phyloP scores from a whole-genome alignment of 2,329 filamentous ascomycete genomes.

The Rhynchosporium agropyri region DNA sequence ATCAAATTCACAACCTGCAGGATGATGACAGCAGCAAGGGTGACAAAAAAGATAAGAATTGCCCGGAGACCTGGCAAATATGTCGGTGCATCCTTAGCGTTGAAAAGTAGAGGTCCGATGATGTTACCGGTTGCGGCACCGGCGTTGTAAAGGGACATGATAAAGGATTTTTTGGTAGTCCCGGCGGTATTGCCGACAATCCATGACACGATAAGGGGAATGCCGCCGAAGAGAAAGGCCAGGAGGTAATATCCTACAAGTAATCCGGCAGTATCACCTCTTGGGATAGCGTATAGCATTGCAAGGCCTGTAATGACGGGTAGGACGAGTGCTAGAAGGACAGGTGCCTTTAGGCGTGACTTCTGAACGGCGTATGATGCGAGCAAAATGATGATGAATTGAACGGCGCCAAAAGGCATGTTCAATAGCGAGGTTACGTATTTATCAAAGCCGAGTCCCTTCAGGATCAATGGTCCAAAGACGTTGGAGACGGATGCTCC shows the following conservation, averaged over 20 bases:
- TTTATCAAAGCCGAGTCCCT: conserved; percentile 61
- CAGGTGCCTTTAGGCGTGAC: conserved; percentile 57
- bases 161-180: conserved; percentile 66
- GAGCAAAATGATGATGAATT: conserved; percentile 60
- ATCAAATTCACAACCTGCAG: conserved; percentile 58
- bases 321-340: conserved; percentile 57
- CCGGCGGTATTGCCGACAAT: conserved; percentile 70
- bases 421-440: conserved; percentile 62
- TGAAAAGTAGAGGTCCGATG: conserved; percentile 66
- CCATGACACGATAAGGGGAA: conserved; percentile 69
- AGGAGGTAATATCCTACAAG: conserved; percentile 67
- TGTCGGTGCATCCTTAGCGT: conserved; percentile 55
- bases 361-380: conserved; percentile 61
- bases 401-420: conserved; percentile 67
- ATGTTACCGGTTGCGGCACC: conserved; percentile 67
- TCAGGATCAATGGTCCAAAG: conserved; percentile 66
- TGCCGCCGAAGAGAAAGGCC: conserved; percentile 66
- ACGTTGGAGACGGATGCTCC: conserved; percentile 64
- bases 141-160: conserved; percentile 66
- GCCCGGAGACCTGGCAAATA: conserved; percentile 61
- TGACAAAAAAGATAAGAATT: conserved; percentile 57
- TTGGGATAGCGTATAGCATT: conserved; percentile 57
- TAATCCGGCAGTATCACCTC: conserved; percentile 50
- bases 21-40: conserved; percentile 54
- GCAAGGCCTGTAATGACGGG: conserved; percentile 63